Evolutionary conservation across 495 filamentous ascomycete genomes (phyloP).

Genomic region (Penicillium maclennaniae): DNA sequence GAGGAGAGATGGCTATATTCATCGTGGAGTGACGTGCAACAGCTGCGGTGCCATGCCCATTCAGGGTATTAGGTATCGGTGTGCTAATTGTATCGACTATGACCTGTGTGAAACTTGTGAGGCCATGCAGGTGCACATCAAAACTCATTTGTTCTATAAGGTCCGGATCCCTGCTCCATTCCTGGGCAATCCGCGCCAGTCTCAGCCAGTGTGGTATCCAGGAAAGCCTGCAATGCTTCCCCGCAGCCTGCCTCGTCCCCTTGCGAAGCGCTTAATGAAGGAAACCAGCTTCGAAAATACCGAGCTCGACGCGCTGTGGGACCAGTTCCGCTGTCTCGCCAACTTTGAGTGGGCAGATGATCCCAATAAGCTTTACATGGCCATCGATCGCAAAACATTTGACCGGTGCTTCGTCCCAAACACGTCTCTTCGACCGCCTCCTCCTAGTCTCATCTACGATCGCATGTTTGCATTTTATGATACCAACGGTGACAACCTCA

Average conservation of each 20-base stretch:
- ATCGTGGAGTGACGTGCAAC: constrained; percentile 92
- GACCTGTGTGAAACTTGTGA: constrained; percentile 91
- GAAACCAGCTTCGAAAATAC: constrained; percentile 75
- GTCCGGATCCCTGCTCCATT: constrained; percentile 71
- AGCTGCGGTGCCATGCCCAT: constrained; percentile 81
- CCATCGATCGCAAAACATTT: constrained; percentile 88
- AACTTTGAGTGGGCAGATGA: constrained; percentile 81
- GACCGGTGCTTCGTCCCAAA: constrained; percentile 84
- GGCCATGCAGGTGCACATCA: constrained; percentile 75
- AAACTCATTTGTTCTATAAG: constrained; percentile 96
- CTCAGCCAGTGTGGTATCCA: constrained; percentile 82
- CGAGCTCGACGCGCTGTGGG: constrained; percentile 89
- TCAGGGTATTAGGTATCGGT: constrained; percentile 85
- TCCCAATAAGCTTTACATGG: constrained; percentile 68
- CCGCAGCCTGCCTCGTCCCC: constrained; percentile 56
- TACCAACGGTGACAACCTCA: constrained; percentile 77
- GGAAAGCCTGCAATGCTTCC: constrained; percentile 71
- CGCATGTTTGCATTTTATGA: constrained; percentile 97
- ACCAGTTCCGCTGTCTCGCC: constrained; percentile 91
- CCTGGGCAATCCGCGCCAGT: constrained; percentile 61
- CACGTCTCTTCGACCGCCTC: constrained; percentile 65
- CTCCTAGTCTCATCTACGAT: constrained; percentile 89
- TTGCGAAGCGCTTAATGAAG: constrained; percentile 61
- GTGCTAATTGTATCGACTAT: constrained; percentile 87
- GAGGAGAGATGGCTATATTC: constrained; percentile 79